A percentile compares a stretch with the other conserved stretches of the same genome.
Evolutionary conservation across 1,284 basidiomycete species (phyloP).

Genomic region (Serendipita sp.): DNA sequence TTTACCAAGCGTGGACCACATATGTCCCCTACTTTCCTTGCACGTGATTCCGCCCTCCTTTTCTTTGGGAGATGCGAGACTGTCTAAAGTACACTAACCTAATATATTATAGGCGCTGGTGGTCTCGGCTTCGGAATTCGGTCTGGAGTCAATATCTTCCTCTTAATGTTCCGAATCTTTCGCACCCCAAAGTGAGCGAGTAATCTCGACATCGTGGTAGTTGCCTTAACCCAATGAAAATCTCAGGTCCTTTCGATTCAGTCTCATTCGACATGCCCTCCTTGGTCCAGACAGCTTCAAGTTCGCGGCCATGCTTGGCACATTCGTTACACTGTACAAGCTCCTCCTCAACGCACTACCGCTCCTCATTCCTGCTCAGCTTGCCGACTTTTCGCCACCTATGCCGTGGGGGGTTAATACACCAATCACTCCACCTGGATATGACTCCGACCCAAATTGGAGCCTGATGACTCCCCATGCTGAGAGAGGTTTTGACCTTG

Average conservation of each 20-base stretch:
- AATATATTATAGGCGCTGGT: slow-evolving; percentile 46
- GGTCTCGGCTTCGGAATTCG: slow-evolving; percentile 65
- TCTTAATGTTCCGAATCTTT: slow-evolving; percentile 56
- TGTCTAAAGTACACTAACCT: slow-evolving; percentile 2
- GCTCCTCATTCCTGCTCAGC: slow-evolving; percentile 47
- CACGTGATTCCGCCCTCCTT: too few relatives aligned
- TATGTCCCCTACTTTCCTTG: too few relatives aligned
- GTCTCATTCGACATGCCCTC: slow-evolving; percentile 58
- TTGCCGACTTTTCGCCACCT: slow-evolving; percentile 19
- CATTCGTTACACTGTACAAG: slow-evolving; percentile 72
- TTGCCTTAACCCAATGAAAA: not conserved
- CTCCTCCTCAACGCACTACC: slow-evolving; percentile 72
- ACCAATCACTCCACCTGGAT: slow-evolving; percentile 13
- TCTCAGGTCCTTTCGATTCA: slow-evolving; percentile 34
- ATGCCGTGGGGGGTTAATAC: slow-evolving; percentile 13
- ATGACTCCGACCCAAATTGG: slow-evolving; percentile 26
- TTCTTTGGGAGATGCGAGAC: not conserved
- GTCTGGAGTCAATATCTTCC: slow-evolving; percentile 64
- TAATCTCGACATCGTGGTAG: not conserved
- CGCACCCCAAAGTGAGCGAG: slow-evolving; percentile 41
- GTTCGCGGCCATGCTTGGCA: slow-evolving; percentile 77
- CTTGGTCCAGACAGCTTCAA: slow-evolving; percentile 69
- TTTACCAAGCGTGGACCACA: too few relatives aligned
- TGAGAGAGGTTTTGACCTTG: not conserved
- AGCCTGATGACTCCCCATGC: slow-evolving; percentile 15